phyloP scores from a whole-genome alignment of 345 rosid genomes.

The Melaleuca alternifolia region DNA sequence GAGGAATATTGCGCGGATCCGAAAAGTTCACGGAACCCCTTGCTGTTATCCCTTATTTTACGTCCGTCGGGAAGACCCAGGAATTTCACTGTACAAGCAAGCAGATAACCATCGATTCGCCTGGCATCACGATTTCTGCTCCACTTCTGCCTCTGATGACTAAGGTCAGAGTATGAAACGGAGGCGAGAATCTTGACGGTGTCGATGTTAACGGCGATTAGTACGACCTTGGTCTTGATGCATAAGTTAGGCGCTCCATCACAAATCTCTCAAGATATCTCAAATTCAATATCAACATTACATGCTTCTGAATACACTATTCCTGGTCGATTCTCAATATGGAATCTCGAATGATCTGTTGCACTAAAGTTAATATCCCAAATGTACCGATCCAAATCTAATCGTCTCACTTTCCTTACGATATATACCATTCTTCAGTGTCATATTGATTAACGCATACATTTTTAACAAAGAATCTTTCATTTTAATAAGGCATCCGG shows the following conservation, averaged over 20 bases:
- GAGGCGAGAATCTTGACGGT: background rate
- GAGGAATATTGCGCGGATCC: background rate
- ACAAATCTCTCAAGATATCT: background rate
- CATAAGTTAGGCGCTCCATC: background rate
- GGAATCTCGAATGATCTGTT: background rate
- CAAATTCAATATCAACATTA: background rate
- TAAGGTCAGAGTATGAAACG: background rate
- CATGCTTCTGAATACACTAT: background rate
- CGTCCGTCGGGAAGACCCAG: too few relatives aligned
- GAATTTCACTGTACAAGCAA: too few relatives aligned
- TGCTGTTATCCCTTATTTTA: background rate
- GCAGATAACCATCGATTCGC: background rate
- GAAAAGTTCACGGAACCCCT: background rate
- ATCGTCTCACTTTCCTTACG: background rate
- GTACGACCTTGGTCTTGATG: background rate
- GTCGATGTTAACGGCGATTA: background rate
- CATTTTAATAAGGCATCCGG: background rate
- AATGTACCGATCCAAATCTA: background rate
- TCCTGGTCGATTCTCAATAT: background rate
- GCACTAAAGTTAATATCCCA: background rate
- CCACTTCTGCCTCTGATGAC: background rate
- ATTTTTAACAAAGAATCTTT: background rate
- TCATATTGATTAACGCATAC: background rate
- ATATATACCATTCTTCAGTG: background rate
- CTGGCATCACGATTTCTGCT: background rate